These are phyloP conservation scores for Aspergillus affinis DNA, from an alignment of 495 filamentous ascomycete species.

Conservation along the genomic window DNA sequence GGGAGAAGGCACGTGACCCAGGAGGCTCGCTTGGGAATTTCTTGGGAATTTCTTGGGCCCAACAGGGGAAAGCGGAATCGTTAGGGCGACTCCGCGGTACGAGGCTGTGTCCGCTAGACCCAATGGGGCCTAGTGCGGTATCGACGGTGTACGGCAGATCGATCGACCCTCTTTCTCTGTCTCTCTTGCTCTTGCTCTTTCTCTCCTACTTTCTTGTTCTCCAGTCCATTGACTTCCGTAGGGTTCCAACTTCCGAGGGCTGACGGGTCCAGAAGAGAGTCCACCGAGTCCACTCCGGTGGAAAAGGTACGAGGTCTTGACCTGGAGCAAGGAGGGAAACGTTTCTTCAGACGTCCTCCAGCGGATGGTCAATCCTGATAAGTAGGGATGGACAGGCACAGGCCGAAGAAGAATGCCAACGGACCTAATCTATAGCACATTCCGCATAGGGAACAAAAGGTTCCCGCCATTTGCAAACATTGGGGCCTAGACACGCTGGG, in stretches of 20 bases:
- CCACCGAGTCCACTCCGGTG: not conserved
- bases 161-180: not conserved
- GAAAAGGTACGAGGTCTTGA: not conserved
- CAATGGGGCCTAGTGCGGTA: not conserved
- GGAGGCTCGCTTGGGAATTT: slow-evolving; percentile 14
- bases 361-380: too few relatives aligned
- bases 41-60: not conserved
- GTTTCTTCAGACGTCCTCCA: not conserved
- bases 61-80: slow-evolving; percentile 10
- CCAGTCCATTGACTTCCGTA: too few relatives aligned
- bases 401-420: not conserved
- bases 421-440: not conserved
- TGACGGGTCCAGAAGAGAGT: not conserved
- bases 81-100: too few relatives aligned
- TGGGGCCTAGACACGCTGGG: slow-evolving; percentile 8
- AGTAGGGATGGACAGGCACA: not conserved
- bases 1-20: slow-evolving; percentile 12
- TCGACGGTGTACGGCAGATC: not conserved
- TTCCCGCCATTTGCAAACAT: slow-evolving; percentile 3
- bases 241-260: not conserved
- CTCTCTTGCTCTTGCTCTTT: too few relatives aligned
- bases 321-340: not conserved
- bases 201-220: too few relatives aligned
- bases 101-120: not conserved
- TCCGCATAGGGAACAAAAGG: not conserved